Evolutionary conservation across 345 rosid genomes (phyloP).

Genomic region (Euphorbia lathyris): DNA sequence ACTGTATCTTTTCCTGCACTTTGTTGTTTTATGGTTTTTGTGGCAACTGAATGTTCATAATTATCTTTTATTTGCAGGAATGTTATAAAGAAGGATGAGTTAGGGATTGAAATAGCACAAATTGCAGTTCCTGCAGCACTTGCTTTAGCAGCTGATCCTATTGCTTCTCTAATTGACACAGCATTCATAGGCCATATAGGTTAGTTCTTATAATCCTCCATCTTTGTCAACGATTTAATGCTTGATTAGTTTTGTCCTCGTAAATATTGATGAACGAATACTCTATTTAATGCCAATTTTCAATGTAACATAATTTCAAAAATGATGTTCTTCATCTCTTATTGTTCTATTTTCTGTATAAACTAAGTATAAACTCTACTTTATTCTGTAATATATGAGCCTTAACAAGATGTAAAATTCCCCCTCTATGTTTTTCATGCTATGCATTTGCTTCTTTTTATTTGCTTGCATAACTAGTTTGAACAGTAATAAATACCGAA

Average conservation of each 20-base stretch:
- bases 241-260: neutral
- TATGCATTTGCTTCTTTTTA: neutral
- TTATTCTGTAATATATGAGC: neutral
- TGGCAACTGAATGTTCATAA: neutral
- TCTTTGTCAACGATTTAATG: neutral
- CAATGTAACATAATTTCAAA: neutral
- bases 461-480: neutral
- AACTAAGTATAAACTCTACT: neutral
- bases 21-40: neutral
- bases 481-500: neutral
- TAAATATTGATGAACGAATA: neutral
- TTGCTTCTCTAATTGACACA: slow-evolving; percentile 32
- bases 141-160: slow-evolving; percentile 33
- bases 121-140: slow-evolving; percentile 33
- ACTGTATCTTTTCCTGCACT: neutral
- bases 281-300: neutral
- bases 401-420: neutral
- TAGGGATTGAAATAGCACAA: slow-evolving; percentile 24
- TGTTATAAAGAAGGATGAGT: slow-evolving; percentile 21
- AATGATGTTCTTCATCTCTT: neutral
- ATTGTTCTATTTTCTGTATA: neutral
- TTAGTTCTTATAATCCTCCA: neutral
- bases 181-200: slow-evolving; percentile 33
- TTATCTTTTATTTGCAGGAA: slow-evolving; percentile 6
- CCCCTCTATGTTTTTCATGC: neutral